Conservation (phyloP, 1,284 basidiomycete genomes). For the Cutaneotrichosporon spelunceum region DNA sequence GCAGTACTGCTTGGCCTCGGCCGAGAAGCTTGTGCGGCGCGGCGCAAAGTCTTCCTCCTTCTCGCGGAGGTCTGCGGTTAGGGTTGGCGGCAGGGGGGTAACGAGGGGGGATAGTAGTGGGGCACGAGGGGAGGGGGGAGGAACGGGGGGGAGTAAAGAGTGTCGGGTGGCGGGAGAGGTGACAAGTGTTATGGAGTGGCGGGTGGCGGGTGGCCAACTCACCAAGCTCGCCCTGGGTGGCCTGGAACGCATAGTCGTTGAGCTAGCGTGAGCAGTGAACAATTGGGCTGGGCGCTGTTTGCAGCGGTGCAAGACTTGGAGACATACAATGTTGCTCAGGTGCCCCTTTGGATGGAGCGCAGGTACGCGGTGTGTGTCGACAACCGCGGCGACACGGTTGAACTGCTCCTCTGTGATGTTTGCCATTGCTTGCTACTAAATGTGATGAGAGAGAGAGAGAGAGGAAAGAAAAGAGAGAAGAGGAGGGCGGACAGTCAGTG, state of each 20-base stretch:
- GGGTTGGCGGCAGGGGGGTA: neutral
- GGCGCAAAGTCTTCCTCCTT: neutral
- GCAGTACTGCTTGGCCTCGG: constrained; percentile 8
- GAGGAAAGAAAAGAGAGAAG: neutral
- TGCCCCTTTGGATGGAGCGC: neutral
- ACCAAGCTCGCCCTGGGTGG: constrained; percentile 3
- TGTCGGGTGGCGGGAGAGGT: neutral
- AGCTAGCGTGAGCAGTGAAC: neutral
- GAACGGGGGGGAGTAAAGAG: neutral
- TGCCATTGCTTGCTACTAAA: too few relatives aligned
- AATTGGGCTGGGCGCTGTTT: too few relatives aligned
- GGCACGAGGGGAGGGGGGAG: neutral
- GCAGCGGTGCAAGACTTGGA: neutral
- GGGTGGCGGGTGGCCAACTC: too few relatives aligned
- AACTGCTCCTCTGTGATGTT: constrained; percentile 6
- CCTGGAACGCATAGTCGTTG: constrained; percentile 2
- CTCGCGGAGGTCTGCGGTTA: neutral
- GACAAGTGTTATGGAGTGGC: too few relatives aligned
- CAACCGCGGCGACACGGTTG: neutral
- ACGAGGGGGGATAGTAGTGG: neutral
- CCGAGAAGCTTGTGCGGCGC: neutral
- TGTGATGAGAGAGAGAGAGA: neutral
- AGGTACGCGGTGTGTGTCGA: neutral
- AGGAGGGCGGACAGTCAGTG: too few relatives aligned
- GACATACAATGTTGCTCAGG: neutral